Conservation (phyloP, 2,329 filamentous ascomycete species). For the Arthroderma sp. region DNA sequence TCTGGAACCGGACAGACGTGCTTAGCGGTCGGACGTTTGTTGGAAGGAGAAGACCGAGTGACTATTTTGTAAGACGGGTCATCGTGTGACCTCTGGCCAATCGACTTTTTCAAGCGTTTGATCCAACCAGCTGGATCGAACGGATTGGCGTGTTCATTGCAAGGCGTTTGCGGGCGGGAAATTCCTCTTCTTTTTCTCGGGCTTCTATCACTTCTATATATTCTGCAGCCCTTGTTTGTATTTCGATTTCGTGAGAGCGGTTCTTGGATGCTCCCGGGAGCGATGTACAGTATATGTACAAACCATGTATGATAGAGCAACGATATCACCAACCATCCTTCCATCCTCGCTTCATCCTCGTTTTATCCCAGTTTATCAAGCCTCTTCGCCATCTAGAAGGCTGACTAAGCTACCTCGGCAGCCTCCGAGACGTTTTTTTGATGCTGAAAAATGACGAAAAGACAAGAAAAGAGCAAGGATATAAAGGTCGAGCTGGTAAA, state of each 20-base stretch:
- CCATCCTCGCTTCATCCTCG: neutral
- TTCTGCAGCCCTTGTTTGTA: neutral
- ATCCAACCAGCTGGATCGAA: neutral
- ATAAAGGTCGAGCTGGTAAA: neutral
- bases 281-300: neutral
- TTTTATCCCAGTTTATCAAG: neutral
- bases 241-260: too few species aligned
- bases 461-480: neutral
- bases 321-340: conserved; percentile 5
- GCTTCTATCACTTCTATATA: neutral
- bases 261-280: neutral
- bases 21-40: too few species aligned
- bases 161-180: conserved; percentile 3
- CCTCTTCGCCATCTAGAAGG: neutral
- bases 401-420: neutral
- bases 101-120: neutral
- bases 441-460: neutral
- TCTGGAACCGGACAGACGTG: neutral
- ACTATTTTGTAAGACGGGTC: too few species aligned
- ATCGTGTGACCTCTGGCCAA: neutral
- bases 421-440: neutral
- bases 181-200: neutral
- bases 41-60: too few species aligned
- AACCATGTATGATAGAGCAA: neutral
- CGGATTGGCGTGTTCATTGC: conserved; percentile 1